A percentile compares a stretch with the other conserved stretches of the same genome.
These are phyloP conservation scores for Linnemannia hyalina DNA, from an alignment of 192 early-diverging fungal genomes.

Conservation along the genomic window DNA sequence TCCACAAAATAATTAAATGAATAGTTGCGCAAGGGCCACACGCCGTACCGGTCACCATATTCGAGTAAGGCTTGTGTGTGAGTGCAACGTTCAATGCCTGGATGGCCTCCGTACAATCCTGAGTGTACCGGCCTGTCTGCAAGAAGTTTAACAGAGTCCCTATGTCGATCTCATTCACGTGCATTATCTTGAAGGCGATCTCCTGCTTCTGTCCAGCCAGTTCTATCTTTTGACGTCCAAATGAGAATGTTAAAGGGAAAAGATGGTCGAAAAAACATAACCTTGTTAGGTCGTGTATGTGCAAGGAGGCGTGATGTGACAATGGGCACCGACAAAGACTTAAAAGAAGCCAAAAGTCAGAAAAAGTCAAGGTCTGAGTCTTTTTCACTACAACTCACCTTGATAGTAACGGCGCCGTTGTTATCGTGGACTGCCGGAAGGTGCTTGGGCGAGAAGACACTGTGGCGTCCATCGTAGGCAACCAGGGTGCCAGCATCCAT, in stretches of 20 bases:
- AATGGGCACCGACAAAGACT: neutral
- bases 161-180: conserved; percentile 17
- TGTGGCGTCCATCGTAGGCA: conserved; percentile 86
- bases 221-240: neutral
- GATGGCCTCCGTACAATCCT: conserved; percentile 24
- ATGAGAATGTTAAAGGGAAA: neutral
- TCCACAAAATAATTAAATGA: neutral
- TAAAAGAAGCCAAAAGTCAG: neutral
- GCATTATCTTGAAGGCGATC: conserved; percentile 35
- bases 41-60: conserved; percentile 17
- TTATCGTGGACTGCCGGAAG: conserved; percentile 53
- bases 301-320: neutral
- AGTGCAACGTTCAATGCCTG: conserved; percentile 33
- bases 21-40: neutral
- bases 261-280: neutral
- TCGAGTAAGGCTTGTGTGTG: conserved; percentile 23
- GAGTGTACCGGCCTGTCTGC: conserved; percentile 7
- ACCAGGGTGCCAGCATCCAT: conserved; percentile 61
- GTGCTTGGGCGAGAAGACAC: conserved; percentile 71
- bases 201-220: conserved; percentile 7
- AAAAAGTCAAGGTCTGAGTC: neutral
- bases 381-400: conserved; percentile 44
- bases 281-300: conserved; percentile 19
- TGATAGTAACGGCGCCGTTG: conserved; percentile 63
- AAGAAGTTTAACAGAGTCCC: conserved; percentile 20